Conservation (phyloP, 192 early-diverging fungal genomes). For the Spinellus fusiger region DNA sequence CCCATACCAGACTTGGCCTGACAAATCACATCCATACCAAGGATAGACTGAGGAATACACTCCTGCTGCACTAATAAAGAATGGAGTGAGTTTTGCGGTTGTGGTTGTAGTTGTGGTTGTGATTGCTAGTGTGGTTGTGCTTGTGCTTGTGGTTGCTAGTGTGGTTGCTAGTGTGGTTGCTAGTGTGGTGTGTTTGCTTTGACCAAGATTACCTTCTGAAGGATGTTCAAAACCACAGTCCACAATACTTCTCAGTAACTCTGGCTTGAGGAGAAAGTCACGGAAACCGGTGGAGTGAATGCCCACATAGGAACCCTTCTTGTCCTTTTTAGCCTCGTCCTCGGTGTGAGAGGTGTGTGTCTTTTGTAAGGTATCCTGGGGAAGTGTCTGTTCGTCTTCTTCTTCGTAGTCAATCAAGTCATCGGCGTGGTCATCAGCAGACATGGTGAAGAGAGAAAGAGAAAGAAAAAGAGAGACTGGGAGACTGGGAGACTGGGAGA, state of each 20-base stretch:
- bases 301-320: slow-evolving; percentile 97
- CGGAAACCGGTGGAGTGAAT: slow-evolving; percentile 98
- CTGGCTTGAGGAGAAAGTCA: slow-evolving; percentile 96
- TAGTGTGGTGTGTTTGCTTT: neutral
- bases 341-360: slow-evolving; percentile 21
- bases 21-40: slow-evolving; percentile 95
- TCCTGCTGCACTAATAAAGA: slow-evolving; percentile 83
- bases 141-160: neutral
- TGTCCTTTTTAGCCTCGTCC: slow-evolving; percentile 71
- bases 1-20: slow-evolving; percentile 99
- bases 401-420: slow-evolving; percentile 98
- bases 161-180: neutral
- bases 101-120: neutral
- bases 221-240: slow-evolving; percentile 99
- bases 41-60: slow-evolving; percentile 94
- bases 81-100: neutral
- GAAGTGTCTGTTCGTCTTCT: slow-evolving; percentile 73
- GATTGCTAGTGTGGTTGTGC: neutral
- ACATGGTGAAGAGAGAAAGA: slow-evolving; percentile 32
- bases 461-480: too few relatives aligned
- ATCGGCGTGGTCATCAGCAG: slow-evolving; percentile 66
- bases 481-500: neutral
- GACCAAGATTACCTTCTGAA: slow-evolving; percentile 83
- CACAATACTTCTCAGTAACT: slow-evolving; percentile 88
- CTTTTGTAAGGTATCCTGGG: slow-evolving; percentile 39